phyloP scores from a whole-genome alignment of 208 protist genomes.

The Crithidia bombi region DNA sequence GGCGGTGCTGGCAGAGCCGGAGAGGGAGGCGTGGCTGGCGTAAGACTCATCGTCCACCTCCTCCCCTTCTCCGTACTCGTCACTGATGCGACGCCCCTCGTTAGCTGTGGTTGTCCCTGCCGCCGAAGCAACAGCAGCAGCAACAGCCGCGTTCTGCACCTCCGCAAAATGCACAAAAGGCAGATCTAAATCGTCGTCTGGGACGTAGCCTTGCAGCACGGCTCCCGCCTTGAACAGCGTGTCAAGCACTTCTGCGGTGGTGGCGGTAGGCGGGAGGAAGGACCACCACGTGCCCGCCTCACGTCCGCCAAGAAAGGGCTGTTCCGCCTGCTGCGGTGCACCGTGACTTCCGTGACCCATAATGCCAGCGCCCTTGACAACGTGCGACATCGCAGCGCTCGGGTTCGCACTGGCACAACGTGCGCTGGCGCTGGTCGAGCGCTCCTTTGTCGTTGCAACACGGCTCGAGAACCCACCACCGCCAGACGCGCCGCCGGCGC shows the following conservation, averaged over 20 bases:
- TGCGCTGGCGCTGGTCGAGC: conserved; percentile 1
- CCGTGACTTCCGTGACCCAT: background rate
- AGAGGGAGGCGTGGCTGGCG: background rate
- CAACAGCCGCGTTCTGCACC: conserved; percentile 1
- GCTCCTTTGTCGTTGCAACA: conserved; percentile 1
- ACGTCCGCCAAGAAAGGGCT: conserved; percentile 38
- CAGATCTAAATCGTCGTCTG: conserved; percentile 55
- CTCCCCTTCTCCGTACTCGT: background rate
- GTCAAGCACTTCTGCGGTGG: conserved; percentile 55
- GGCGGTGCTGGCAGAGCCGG: conserved; percentile 13
- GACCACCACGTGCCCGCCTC: conserved; percentile 52
- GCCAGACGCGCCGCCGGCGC: background rate
- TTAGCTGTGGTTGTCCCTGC: background rate
- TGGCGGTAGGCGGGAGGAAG: conserved; percentile 36
- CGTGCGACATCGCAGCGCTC: background rate
- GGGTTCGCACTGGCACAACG: background rate
- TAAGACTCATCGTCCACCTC: background rate
- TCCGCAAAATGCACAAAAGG: conserved; percentile 52
- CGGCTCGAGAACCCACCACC: background rate
- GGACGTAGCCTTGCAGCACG: conserved; percentile 49
- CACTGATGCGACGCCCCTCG: background rate
- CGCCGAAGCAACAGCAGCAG: background rate
- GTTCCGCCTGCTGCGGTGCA: background rate
- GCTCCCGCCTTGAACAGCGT: conserved; percentile 52
- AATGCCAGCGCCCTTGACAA: too few relatives aligned